These are phyloP conservation scores for Theobroma grandiflorum DNA, from an alignment of 441 rosid species.

Conservation along the genomic window DNA sequence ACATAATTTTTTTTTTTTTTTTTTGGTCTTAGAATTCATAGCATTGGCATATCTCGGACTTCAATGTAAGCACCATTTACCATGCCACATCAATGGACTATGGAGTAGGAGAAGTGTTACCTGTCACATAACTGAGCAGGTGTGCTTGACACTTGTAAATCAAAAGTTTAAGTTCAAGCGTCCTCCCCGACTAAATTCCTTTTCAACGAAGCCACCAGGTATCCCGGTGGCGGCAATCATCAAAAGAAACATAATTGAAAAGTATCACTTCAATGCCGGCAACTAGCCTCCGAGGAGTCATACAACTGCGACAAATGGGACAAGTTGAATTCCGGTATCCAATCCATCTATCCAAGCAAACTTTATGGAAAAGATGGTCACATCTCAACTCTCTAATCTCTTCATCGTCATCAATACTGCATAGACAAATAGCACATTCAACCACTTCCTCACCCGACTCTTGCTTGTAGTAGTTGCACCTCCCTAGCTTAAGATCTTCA, in stretches of 20 bases:
- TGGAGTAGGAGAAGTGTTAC: too few relatives aligned
- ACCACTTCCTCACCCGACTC: background rate
- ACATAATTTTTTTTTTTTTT: too few relatives aligned
- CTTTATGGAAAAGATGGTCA: conserved; percentile 35
- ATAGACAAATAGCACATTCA: conserved; percentile 33
- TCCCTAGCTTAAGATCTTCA: background rate
- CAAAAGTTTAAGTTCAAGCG: too few relatives aligned
- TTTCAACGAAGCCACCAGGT: conserved; percentile 11
- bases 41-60: too few relatives aligned
- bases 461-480: background rate
- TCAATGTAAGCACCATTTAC: too few relatives aligned
- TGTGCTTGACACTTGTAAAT: too few relatives aligned
- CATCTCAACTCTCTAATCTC: conserved; percentile 39
- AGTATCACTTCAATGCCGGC: conserved; percentile 10
- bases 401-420: conserved; percentile 29
- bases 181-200: too few relatives aligned
- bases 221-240: conserved; percentile 10
- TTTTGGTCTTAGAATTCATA: too few relatives aligned
- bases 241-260: conserved; percentile 15
- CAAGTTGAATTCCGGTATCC: background rate
- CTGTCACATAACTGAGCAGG: too few relatives aligned
- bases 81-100: too few relatives aligned
- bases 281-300: background rate
- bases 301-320: conserved; percentile 2
- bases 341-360: conserved; percentile 31